Evolutionary conservation across 345 rosid genomes (phyloP), one percentile per base, ranked within the genome.

Genomic region (Rhodamnia rubescens): DNA sequence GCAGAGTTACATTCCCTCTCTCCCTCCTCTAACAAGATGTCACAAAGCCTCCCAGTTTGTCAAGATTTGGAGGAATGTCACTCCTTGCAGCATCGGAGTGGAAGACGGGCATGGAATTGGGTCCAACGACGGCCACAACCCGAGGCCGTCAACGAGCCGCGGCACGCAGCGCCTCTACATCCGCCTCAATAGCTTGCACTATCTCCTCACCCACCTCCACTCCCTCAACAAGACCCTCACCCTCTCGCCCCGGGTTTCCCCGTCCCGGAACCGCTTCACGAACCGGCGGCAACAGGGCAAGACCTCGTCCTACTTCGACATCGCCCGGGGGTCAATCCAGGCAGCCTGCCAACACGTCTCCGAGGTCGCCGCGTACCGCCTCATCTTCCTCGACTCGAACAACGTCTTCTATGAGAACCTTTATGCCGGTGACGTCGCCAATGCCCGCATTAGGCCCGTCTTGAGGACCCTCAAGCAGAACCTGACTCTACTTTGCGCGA

Each of bases 111-210:
- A 82, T 18, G 90, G 81, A 32, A 53, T 16, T 4, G 89, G 87
- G 6, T 3, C 82, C 1, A 69, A 20, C 2, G 94, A 92, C 15
- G 94, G 90, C 6, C 95, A 95, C 85, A 93, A 91, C 90, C 93
- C 98, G 26, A 93, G 97, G 11, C 98, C 96, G 13, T 94, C 98
- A 20, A 95, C 98, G 2, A 95, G 98, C 89, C 98, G 98, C 0
- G 96, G 99, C 22, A 97, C 99, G 3, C 98, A 95, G 74, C 96
- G 98, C 59, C 94, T 95, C 13, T 95, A 95, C 78, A 92, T 97
- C 82, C 95, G 96, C 82, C 96, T 97, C 82, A 97, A 95, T 89
- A 95, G 98, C 29, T 80, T 97, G 74, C 98, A 96, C 74, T 97
- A 93, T 86, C 89, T 96, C 80, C 92, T 90, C 81, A 89, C 96